A percentile compares a stretch with the other conserved stretches of the same genome.
Evolutionary conservation across 768 basidiomycete species (phyloP).

Genomic region (Leucocoprinus sp.): DNA sequence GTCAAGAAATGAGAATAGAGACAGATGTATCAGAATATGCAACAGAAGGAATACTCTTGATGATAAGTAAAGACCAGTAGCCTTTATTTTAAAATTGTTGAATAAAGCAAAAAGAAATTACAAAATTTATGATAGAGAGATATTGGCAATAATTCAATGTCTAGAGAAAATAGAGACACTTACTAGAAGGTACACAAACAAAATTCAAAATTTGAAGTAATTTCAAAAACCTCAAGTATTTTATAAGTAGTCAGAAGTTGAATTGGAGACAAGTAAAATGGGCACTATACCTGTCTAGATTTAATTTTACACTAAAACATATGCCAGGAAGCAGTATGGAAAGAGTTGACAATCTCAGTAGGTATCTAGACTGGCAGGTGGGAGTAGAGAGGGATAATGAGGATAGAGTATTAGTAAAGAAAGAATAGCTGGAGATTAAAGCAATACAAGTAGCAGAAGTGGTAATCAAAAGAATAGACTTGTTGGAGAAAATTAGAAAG

Average conservation of each 20-base stretch:
- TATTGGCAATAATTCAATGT: constrained; percentile 29
- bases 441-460: no score
- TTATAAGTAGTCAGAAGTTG: constrained; percentile 27
- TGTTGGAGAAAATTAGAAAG: no score
- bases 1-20: constrained; percentile 20
- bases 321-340: constrained; percentile 17
- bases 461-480: no score
- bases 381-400: no score
- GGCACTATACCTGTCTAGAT: constrained; percentile 26
- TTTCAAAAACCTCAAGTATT: constrained; percentile 18
- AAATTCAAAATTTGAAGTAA: constrained; percentile 13
- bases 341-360: constrained; percentile 20
- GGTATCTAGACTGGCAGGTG: no score
- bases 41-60: constrained; percentile 24
- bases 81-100: constrained; percentile 17
- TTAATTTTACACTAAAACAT: constrained; percentile 26
- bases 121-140: constrained; percentile 28
- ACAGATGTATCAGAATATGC: constrained; percentile 24
- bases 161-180: constrained; percentile 22
- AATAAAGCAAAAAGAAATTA: constrained; percentile 21
- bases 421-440: no score
- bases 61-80: constrained; percentile 26
- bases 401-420: no score
- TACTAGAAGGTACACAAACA: constrained; percentile 11
- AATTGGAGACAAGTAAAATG: constrained; percentile 36